These are phyloP conservation scores for Hymenoscyphus fructigenus DNA, from an alignment of 2,329 filamentous ascomycete species.

Conservation along the genomic window DNA sequence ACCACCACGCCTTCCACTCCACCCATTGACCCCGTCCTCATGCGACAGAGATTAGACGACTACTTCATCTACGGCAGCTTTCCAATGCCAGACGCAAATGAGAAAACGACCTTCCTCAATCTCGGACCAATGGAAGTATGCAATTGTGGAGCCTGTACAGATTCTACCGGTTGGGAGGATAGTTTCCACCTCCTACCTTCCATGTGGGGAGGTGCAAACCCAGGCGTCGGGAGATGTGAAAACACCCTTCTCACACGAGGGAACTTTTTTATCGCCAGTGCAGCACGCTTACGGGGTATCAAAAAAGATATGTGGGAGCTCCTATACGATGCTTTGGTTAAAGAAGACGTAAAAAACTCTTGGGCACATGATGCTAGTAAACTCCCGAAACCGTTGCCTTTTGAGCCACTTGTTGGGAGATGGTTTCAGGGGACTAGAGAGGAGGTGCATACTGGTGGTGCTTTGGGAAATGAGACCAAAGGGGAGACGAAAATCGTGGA, in stretches of 20 bases:
- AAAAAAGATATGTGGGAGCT: slow-evolving; percentile 30
- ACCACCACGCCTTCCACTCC: slow-evolving; percentile 28
- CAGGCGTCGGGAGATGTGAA: slow-evolving; percentile 33
- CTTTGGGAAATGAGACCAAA: slow-evolving; percentile 20
- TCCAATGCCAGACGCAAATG: slow-evolving; percentile 42
- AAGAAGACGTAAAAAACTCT: slow-evolving; percentile 24
- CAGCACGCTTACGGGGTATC: slow-evolving; percentile 41
- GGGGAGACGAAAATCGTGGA: slow-evolving; percentile 12
- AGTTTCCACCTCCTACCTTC: slow-evolving; percentile 39
- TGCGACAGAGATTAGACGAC: slow-evolving; percentile 18
- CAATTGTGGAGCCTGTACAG: slow-evolving; percentile 41
- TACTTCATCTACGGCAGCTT: slow-evolving; percentile 34
- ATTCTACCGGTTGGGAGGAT: slow-evolving; percentile 43
- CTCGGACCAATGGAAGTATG: slow-evolving; percentile 43
- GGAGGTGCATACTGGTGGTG: not conserved
- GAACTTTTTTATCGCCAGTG: slow-evolving; percentile 48
- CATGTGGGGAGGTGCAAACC: slow-evolving; percentile 37
- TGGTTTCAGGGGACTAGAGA: not conserved
- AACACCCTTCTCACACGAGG: slow-evolving; percentile 44
- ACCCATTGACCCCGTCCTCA: slow-evolving; percentile 10
- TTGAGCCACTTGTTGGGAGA: slow-evolving; percentile 5
- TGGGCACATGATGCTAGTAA: slow-evolving; percentile 34
- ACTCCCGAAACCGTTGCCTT: slow-evolving; percentile 17
- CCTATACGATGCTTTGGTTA: slow-evolving; percentile 30
- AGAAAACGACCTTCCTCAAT: slow-evolving; percentile 43